phyloP scores from a whole-genome alignment of 768 basidiomycete species.

The Kwoniella mangroviensis region DNA sequence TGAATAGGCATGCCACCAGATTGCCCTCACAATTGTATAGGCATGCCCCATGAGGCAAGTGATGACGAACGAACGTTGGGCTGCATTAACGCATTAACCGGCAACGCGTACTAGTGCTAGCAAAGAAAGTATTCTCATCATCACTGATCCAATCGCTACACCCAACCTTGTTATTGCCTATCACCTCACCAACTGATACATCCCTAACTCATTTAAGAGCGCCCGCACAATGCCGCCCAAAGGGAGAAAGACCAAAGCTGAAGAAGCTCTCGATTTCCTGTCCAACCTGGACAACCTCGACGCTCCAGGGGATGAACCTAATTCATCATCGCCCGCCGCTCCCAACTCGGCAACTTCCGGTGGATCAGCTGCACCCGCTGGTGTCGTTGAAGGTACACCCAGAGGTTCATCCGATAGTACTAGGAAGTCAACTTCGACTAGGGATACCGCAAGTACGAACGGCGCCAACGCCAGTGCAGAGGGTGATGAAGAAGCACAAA shows the following conservation, averaged over 20 bases:
- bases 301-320: slow-evolving; percentile 36
- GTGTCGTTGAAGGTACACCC: slow-evolving; percentile 17
- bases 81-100: slow-evolving; percentile 1
- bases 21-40: background rate
- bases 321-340: slow-evolving; percentile 17
- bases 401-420: slow-evolving; percentile 39
- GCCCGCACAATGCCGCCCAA: slow-evolving; percentile 46
- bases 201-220: background rate
- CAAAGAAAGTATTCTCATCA: too few species aligned
- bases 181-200: too few species aligned
- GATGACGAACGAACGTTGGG: slow-evolving; percentile 3
- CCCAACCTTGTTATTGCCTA: too few species aligned
- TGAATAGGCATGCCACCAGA: background rate
- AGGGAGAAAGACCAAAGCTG: slow-evolving; percentile 55
- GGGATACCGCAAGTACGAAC: slow-evolving; percentile 9
- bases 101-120: background rate
- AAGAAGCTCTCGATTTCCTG: slow-evolving; percentile 87
- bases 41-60: background rate
- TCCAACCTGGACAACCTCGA: slow-evolving; percentile 87
- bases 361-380: slow-evolving; percentile 3
- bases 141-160: too few species aligned
- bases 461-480: background rate
- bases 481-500: slow-evolving; percentile 70
- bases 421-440: slow-evolving; percentile 22
- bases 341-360: slow-evolving; percentile 8